Evolutionary conservation across 73 alveolate genomes (phyloP).

Genomic region (Stentor coeruleus): DNA sequence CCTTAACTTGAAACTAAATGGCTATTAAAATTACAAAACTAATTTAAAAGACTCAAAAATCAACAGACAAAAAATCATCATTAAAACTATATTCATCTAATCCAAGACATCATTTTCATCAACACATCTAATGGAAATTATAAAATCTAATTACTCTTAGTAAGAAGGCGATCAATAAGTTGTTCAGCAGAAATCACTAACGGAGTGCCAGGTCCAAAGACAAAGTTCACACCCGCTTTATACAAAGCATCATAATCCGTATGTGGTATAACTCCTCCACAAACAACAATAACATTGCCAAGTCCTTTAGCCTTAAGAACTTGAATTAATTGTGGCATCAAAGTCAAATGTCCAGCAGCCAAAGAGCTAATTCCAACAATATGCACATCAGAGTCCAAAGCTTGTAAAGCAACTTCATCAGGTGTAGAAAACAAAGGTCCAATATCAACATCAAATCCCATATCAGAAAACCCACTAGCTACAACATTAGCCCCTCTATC

Average conservation of each 20-base stretch:
- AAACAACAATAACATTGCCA: constrained; percentile 42
- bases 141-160: neutral
- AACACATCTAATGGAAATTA: too few relatives aligned
- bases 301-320: constrained; percentile 46
- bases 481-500: constrained; percentile 75
- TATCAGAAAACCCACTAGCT: constrained; percentile 71
- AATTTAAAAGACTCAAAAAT: too few relatives aligned
- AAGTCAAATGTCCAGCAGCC: constrained; percentile 71
- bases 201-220: constrained; percentile 69
- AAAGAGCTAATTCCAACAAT: constrained; percentile 59
- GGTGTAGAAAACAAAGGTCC: constrained; percentile 72
- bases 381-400: constrained; percentile 69
- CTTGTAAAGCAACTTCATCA: constrained; percentile 67
- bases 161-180: constrained; percentile 32
- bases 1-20: too few relatives aligned
- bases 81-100: too few relatives aligned
- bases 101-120: too few relatives aligned
- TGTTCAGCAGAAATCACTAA: constrained; percentile 49
- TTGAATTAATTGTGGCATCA: constrained; percentile 53
- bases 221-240: constrained; percentile 49
- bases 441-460: constrained; percentile 70
- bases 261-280: constrained; percentile 72
- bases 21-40: too few relatives aligned
- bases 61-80: too few relatives aligned
- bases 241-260: constrained; percentile 55